Evolutionary conservation across 1,284 basidiomycete species (phyloP), one percentile per base, ranked within the genome.

Genomic region (Sanguinoderma infundibulare): DNA sequence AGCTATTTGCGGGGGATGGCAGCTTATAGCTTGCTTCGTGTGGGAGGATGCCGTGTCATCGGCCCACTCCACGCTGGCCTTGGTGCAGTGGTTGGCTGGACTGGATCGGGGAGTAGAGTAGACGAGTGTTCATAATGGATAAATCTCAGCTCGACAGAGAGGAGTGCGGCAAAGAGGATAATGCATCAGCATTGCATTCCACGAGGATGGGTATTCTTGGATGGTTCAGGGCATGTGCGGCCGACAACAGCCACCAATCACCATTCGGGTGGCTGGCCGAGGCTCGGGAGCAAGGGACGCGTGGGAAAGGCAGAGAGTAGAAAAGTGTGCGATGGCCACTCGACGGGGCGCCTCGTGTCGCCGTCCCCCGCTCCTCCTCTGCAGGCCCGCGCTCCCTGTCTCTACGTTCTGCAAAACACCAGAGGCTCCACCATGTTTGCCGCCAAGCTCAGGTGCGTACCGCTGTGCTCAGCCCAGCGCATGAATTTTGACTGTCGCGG

Each of bases 341-440:
- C 42, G 24, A 14, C 50, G 24, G 40, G 20, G 42, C 28, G n/a
- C 47, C 53, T 47, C 20, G 34, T 10, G 26, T 47, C 58, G 59
- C 59, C 64, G 59, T 42, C 57, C 54, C 46, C 50, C 51, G 35
- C 53, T 36, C 46, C 53, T 46, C 49, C 51, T 36, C 49, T 42
- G 17, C 49, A 38, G 50, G 44, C 63, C 35, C 56, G 52, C 58
- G 53, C 40, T 51, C 57, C 51, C 42, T 53, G 39, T 56, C 55
- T 54, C 60, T 12, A 50, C 44, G 20, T 36, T 34, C 55, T 38
- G 38, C 50, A 39, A 58, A 60, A 62, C 60, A 59, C 51, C 53
- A 63, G 63, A 66, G 57, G 51, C 63, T 51, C n/a, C 63, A 70
- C 39, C 44, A 82, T 82, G 80, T 72, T 79, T 57, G 64, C 67